Evolutionary conservation across 202 grass and related monocot species (phyloP).

Genomic region (Panicum hallii): DNA sequence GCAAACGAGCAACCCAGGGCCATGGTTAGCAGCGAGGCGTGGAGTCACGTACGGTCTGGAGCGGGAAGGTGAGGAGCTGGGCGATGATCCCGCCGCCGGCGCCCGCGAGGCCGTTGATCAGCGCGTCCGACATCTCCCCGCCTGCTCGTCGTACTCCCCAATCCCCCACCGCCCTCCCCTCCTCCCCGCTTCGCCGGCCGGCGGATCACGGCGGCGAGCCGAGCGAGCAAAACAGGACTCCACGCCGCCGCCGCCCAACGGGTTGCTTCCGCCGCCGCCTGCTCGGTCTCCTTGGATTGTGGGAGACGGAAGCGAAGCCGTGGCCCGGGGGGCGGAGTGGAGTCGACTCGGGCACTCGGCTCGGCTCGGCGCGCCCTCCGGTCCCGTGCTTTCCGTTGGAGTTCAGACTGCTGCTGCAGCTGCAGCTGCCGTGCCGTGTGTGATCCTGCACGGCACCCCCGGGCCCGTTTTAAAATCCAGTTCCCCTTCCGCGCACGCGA

Average conservation of each 20-base stretch:
- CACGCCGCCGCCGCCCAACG: constrained; percentile 4
- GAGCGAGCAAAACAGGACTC: neutral
- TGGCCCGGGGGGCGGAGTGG: neutral
- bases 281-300: constrained; percentile 25
- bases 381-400: constrained; percentile 36
- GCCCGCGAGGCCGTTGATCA: constrained; percentile 91
- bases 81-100: constrained; percentile 90
- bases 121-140: constrained; percentile 75
- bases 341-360: neutral
- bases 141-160: neutral
- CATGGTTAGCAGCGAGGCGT: neutral
- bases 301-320: constrained; percentile 33
- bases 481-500: neutral
- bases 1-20: neutral
- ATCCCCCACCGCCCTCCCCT: neutral
- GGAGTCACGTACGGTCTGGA: constrained; percentile 67
- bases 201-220: constrained; percentile 29
- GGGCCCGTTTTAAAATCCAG: constrained; percentile 23
- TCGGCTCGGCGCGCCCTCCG: neutral
- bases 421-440: neutral
- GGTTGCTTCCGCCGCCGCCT: constrained; percentile 30
- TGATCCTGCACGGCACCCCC: neutral
- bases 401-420: constrained; percentile 16
- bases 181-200: constrained; percentile 2
- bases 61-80: constrained; percentile 85